Evolutionary conservation across 1,284 basidiomycete species (phyloP), one percentile per base, ranked within the genome.

Genomic region (Abortiporus biennis): DNA sequence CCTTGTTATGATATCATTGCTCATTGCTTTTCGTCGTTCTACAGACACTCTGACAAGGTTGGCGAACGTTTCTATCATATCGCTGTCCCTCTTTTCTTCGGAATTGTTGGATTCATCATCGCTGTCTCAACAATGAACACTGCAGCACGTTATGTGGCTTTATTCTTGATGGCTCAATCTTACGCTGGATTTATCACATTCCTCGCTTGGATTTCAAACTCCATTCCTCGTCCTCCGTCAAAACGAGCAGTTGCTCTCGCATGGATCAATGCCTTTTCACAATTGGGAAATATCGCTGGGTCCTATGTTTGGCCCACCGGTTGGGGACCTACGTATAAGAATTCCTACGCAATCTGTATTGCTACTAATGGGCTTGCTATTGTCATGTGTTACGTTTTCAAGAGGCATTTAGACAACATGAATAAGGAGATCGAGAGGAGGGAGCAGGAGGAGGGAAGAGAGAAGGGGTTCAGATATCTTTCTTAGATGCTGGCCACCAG

Each of bases 171-270:
- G 78, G 80, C 84, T 6, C 80, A 83, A 47, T 78, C 80, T 0
- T 87, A 85, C 51, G 71, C 80, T 2, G 84, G 74, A 1, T 84
- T 82, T 60, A 76, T 88, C 43, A 71, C 72, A 42, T 78, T 84
- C 52, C 69, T 79, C 45, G 72, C 85, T 0, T 91, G 86, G 87
- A 68, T 79, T 29, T 80, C 76, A 51, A 80, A 79, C 50, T 76
- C 79, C 3, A 72, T 90, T 45, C 68, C 82, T 16, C 70, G 73
- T 22, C 77, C 84, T 29, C 72, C 84, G 4, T 74, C 77, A 12
- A 89, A 87, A 63, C 78, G 85, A 22, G 85, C 85, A n/a, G 82
- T 86, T 15, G 80, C 79, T 3, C 66, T 90, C 37, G 87, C 85
- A 0, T 64, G 85, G 44, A 78, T 85, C 47, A 88, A 89, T 55